Evolutionary conservation across 140 eudicot genomes (phyloP), one percentile per base, ranked within the genome.

Genomic region (Flaveria floridana): DNA sequence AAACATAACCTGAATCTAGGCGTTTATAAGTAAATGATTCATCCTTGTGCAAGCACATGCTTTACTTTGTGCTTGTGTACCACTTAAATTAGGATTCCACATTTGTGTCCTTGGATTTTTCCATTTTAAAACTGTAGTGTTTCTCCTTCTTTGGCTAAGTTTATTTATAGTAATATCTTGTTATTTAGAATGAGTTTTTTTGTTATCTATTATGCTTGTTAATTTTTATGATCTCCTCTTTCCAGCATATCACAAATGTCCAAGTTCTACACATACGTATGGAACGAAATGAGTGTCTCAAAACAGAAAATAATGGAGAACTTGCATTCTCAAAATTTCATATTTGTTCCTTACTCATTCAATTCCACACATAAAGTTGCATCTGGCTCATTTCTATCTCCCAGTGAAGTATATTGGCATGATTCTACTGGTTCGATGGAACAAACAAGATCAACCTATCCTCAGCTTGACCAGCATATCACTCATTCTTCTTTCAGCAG

Each of bases 201-300:
- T 9, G 19, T 53, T 39, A 6, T 21, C 14, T 19, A 30, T 28
- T 59, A 19, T 30, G 10, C 4, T 37, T 78, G 23, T 63, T 58
- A 47, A 26, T 3, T 1, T 30, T 59, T 72, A 7, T 52, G 26
- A 18, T 37, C 7, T 79, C 9, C 19, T 8, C 34, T 75, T 75
- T 25, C 52, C 86, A 91, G 99, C 81, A 41, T 94, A 52, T 85
- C 90, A 68, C 99, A 90, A 69, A 94, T 94, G 99, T 80, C 87
- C 57, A 90, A 84, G 71, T 84, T 90, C 55, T 94, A 90, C 80
- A 58, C 89, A 72, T 87, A 70, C 73, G 71, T 94, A 42, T 90
- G 95, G 92, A 85, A 84, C 30, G 95, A 78, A 65, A 87, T 86
- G 90, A 70, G 81, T 82, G 62, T 71, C 39, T 86, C 93, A 51